Conservation (phyloP, 2,329 filamentous ascomycete genomes). For the Penicillium brevicompactum region DNA sequence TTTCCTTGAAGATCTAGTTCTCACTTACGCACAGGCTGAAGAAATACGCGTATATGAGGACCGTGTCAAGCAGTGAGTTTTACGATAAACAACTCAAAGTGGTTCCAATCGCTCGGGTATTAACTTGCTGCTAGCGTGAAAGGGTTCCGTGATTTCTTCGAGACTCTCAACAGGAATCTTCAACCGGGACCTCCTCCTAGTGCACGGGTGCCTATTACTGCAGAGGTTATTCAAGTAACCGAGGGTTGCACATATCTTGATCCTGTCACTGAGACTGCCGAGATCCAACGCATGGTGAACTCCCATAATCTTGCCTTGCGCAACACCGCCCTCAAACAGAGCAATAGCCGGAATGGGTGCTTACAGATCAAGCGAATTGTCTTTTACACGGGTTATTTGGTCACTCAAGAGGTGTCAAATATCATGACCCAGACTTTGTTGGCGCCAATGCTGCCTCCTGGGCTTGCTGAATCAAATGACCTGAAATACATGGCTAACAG, state of each 20-base stretch:
- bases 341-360: slow-evolving; percentile 48
- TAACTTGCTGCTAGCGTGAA: slow-evolving; percentile 57
- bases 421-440: slow-evolving; percentile 65
- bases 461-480: slow-evolving; percentile 65
- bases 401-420: slow-evolving; percentile 70
- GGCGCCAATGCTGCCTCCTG: slow-evolving; percentile 61
- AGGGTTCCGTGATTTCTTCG: slow-evolving; percentile 83
- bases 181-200: slow-evolving; percentile 45
- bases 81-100: background rate
- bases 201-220: slow-evolving; percentile 66
- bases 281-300: slow-evolving; percentile 88
- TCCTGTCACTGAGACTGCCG: slow-evolving; percentile 75
- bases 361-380: slow-evolving; percentile 82
- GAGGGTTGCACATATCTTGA: slow-evolving; percentile 74
- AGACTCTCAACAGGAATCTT: slow-evolving; percentile 69
- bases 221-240: slow-evolving; percentile 83
- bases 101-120: background rate
- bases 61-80: slow-evolving; percentile 58
- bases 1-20: slow-evolving; percentile 77
- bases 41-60: slow-evolving; percentile 75
- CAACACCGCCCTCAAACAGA: slow-evolving; percentile 34
- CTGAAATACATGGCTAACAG: slow-evolving; percentile 83
- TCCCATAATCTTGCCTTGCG: slow-evolving; percentile 66
- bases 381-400: slow-evolving; percentile 90
- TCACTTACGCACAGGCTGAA: slow-evolving; percentile 80